These are phyloP conservation scores for Alternaria solani DNA, from an alignment of 2,329 filamentous ascomycete genomes.

Conservation along the genomic window DNA sequence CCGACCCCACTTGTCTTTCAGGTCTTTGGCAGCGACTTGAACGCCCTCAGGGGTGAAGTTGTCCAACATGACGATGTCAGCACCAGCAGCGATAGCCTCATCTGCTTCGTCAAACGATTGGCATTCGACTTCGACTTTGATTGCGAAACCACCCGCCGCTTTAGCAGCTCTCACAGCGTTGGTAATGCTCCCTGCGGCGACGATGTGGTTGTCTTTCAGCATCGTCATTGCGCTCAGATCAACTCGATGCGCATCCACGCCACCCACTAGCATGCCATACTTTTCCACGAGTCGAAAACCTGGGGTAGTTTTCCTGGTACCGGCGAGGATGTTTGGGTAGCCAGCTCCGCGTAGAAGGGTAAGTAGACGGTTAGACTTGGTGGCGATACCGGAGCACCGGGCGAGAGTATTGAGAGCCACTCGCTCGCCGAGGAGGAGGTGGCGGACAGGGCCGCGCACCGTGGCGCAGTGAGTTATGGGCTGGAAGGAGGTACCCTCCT, in stretches of 20 bases:
- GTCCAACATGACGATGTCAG: slow-evolving; percentile 96
- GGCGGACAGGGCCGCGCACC: slow-evolving; percentile 82
- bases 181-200: slow-evolving; percentile 84
- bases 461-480: slow-evolving; percentile 73
- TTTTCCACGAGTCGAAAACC: slow-evolving; percentile 96
- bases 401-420: slow-evolving; percentile 92
- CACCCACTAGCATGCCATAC: slow-evolving; percentile 95
- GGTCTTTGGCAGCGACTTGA: slow-evolving; percentile 72
- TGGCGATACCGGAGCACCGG: slow-evolving; percentile 90
- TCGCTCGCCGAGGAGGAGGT: slow-evolving; percentile 87
- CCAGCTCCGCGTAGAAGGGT: slow-evolving; percentile 66
- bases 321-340: slow-evolving; percentile 85
- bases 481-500: slow-evolving; percentile 76
- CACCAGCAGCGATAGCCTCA: slow-evolving; percentile 88
- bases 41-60: slow-evolving; percentile 88
- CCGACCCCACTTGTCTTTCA: slow-evolving; percentile 80
- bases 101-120: slow-evolving; percentile 87
- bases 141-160: slow-evolving; percentile 82
- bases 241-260: slow-evolving; percentile 89
- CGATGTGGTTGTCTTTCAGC: slow-evolving; percentile 99
- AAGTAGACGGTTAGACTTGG: slow-evolving; percentile 63
- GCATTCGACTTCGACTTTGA: slow-evolving; percentile 97
- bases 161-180: slow-evolving; percentile 86
- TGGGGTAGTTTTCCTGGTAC: slow-evolving; percentile 95
- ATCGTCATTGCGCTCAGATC: slow-evolving; percentile 93